phyloP scores from a whole-genome alignment of 2,329 filamentous ascomycete species.

The Rhynchosporium agropyri region DNA sequence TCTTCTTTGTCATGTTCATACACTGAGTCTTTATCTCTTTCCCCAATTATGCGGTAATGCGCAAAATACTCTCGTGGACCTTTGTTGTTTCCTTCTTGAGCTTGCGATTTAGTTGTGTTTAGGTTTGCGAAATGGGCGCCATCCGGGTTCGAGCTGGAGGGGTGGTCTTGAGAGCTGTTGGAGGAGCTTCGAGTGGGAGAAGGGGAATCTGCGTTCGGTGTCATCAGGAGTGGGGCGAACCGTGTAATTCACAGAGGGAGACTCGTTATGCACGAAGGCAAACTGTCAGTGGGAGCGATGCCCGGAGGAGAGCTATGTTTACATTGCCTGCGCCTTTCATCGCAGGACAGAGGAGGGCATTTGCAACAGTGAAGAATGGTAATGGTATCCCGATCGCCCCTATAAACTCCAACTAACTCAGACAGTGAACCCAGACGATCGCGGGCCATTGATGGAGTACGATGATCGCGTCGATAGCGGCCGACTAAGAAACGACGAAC shows the following conservation, averaged over 20 bases:
- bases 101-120: background rate
- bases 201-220: conserved; percentile 20
- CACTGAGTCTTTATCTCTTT: background rate
- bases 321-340: conserved; percentile 36
- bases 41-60: background rate
- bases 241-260: background rate
- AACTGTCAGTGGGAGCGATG: background rate
- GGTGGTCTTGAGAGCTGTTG: conserved; percentile 1
- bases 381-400: background rate
- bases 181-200: conserved; percentile 2
- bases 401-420: background rate
- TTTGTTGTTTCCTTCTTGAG: background rate
- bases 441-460: conserved; percentile 85
- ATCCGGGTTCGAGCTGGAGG: conserved; percentile 4
- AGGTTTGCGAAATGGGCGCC: background rate
- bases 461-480: conserved; percentile 76
- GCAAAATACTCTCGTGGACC: background rate
- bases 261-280: background rate
- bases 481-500: conserved; percentile 79
- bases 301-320: conserved; percentile 8
- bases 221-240: conserved; percentile 1
- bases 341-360: conserved; percentile 38
- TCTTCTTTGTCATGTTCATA: background rate
- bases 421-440: conserved; percentile 38
- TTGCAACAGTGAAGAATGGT: conserved; percentile 39